phyloP scores from a whole-genome alignment of 805 yeast genomes.

The Monosporozyma solicola region DNA sequence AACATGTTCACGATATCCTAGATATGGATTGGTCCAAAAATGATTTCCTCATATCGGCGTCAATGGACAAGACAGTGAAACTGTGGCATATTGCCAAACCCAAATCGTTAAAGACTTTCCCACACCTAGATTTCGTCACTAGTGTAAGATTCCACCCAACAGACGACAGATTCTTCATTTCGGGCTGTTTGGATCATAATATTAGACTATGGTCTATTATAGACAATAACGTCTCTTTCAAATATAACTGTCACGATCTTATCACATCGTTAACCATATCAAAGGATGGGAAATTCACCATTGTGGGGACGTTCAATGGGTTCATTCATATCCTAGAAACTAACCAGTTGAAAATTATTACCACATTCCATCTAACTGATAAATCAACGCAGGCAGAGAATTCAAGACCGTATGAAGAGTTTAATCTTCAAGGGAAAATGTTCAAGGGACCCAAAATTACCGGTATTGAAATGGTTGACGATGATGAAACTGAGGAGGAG shows the following conservation, averaged over 20 bases:
- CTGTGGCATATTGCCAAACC: constrained; percentile 77
- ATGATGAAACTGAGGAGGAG: neutral
- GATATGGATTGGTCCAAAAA: constrained; percentile 83
- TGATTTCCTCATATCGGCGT: constrained; percentile 67
- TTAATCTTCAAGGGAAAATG: constrained; percentile 2
- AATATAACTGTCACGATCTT: constrained; percentile 51
- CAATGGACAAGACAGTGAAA: constrained; percentile 76
- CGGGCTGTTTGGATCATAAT: constrained; percentile 71
- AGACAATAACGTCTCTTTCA: constrained; percentile 55
- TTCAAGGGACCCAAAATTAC: constrained; percentile 54
- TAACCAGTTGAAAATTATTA: constrained; percentile 43
- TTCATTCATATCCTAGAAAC: constrained; percentile 52
- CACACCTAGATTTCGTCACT: constrained; percentile 77
- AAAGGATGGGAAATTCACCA: constrained; percentile 44
- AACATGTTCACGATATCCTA: constrained; percentile 64
- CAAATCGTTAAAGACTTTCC: constrained; percentile 53
- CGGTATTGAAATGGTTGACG: constrained; percentile 52
- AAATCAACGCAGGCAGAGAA: constrained; percentile 18
- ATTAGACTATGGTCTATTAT: constrained; percentile 79
- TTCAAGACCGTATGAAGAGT: constrained; percentile 2
- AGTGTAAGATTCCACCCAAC: constrained; percentile 69
- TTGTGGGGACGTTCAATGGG: constrained; percentile 77
- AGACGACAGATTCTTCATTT: constrained; percentile 79
- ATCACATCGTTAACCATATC: constrained; percentile 71
- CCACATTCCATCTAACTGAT: constrained; percentile 40